These are phyloP conservation scores for Colletotrichum sp. DNA, from an alignment of 2,329 filamentous ascomycete genomes.

Conservation along the genomic window DNA sequence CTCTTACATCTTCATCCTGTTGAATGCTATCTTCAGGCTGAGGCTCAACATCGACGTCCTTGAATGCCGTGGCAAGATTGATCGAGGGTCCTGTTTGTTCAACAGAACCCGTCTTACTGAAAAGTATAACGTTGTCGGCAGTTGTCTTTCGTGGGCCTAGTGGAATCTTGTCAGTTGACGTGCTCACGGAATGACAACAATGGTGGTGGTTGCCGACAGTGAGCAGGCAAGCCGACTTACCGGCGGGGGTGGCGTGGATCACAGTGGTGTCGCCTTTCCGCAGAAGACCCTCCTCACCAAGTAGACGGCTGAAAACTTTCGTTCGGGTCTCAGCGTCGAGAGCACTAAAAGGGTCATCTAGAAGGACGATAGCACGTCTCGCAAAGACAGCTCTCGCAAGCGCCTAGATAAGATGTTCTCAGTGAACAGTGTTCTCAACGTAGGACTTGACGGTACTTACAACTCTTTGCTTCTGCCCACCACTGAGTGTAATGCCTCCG, in stretches of 20 bases:
- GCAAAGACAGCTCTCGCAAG: constrained; percentile 10
- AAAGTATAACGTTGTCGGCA: neutral
- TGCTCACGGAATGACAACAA: neutral
- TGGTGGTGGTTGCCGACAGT: neutral
- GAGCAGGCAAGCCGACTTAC: neutral
- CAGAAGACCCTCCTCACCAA: constrained; percentile 22
- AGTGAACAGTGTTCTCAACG: neutral
- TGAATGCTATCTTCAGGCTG: neutral
- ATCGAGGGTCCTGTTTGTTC: neutral
- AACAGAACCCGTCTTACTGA: neutral
- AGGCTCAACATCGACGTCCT: neutral
- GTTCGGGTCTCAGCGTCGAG: constrained; percentile 10
- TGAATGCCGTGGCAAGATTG: neutral
- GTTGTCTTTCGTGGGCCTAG: neutral
- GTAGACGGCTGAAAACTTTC: constrained; percentile 19
- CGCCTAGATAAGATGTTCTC: neutral
- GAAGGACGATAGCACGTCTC: neutral
- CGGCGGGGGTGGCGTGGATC: neutral
- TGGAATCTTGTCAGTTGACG: neutral
- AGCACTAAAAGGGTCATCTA: constrained; percentile 13
- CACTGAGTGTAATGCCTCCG: constrained; percentile 22
- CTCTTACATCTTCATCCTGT: neutral
- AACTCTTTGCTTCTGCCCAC: constrained; percentile 28
- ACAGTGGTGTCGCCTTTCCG: constrained; percentile 22
- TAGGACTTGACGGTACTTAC: neutral